Evolutionary conservation across 805 yeast species (phyloP).

Genomic region (Zygotorulaspora danielsina): DNA sequence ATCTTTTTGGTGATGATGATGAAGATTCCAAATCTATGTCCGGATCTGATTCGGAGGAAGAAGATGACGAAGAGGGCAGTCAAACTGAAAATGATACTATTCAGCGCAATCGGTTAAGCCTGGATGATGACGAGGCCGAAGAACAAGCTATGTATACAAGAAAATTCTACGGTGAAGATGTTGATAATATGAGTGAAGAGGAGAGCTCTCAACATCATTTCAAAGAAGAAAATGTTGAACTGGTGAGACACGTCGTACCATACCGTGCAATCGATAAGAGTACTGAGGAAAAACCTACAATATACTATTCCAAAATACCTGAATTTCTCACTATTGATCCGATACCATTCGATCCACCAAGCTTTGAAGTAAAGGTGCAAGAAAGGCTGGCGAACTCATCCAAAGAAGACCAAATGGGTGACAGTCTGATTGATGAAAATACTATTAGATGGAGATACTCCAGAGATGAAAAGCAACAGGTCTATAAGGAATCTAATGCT

Average conservation of each 20-base stretch:
- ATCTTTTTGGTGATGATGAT: slow-evolving; percentile 41
- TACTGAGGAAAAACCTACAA: slow-evolving; percentile 34
- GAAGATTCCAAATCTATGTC: slow-evolving; percentile 14
- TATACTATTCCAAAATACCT: slow-evolving; percentile 64
- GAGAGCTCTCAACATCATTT: slow-evolving; percentile 37
- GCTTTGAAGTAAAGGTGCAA: slow-evolving; percentile 49
- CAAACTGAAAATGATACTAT: slow-evolving; percentile 11
- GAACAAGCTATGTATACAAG: slow-evolving; percentile 35
- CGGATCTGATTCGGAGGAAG: slow-evolving; percentile 10
- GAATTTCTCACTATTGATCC: slow-evolving; percentile 79
- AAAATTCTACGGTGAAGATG: slow-evolving; percentile 35
- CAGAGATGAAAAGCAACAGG: slow-evolving; percentile 60
- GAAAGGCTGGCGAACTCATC: slow-evolving; percentile 36
- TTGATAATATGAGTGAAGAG: slow-evolving; percentile 25
- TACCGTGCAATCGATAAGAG: slow-evolving; percentile 41
- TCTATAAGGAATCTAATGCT: slow-evolving; percentile 82
- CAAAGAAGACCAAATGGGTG: slow-evolving; percentile 52
- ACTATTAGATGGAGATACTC: slow-evolving; percentile 94
- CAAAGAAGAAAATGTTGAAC: slow-evolving; percentile 37
- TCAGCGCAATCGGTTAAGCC: slow-evolving; percentile 23
- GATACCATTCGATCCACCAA: slow-evolving; percentile 77
- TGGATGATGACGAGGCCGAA: slow-evolving; percentile 37
- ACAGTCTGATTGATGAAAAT: slow-evolving; percentile 68
- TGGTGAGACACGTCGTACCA: slow-evolving; percentile 44
- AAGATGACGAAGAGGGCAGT: slow-evolving; percentile 29